Evolutionary conservation across 257 asterid genomes (phyloP), one percentile per base, ranked within the genome.

Genomic region (Capsicum rhomboideum): DNA sequence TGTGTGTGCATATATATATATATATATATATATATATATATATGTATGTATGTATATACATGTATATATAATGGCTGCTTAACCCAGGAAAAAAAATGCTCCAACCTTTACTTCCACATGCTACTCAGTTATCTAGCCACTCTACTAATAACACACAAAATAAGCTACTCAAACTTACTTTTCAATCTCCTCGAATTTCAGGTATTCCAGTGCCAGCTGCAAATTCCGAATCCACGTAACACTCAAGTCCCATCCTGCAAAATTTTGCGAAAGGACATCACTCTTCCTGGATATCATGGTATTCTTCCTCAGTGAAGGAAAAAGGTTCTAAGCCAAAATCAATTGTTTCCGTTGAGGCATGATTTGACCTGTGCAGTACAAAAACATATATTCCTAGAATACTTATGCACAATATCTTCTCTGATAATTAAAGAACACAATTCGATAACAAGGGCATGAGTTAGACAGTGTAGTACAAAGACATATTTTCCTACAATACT

Each of bases 211-310:
- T 63, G 98, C 97, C 93, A 94, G 86, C 91, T 96, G 98, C 91
- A 96, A 88, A 87, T 88, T 92, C 82, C 99, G 92, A 83, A 93
- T 92, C 84, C 97, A 93, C 83, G 95, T 87, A 84, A 90, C 68
- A 69, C 90, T 92, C 94, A 94, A 89, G 84, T 91, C 92, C 99
- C 98, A 94, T 59, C 94, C 99, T 96, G 93, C 84, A 90, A 88
- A 84, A 37, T 54, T 61, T 56, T 40, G 46, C 50, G 23, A 55
- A 23, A 84, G 10, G 26, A 26, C 63, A 71, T 37, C 52, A 53
- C 23, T 34, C 40, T 81, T 80, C 29, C 83, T 13, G 17, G 26
- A 44, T 80, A 55, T 26, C 50, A 61, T 18, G 11, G 42, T 85
- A 54, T 16, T 59, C 79, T 64, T 80, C 80, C 16, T 81, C 80